Conservation (phyloP, 2,329 filamentous ascomycete genomes). For the Cladorrhinum sp. region DNA sequence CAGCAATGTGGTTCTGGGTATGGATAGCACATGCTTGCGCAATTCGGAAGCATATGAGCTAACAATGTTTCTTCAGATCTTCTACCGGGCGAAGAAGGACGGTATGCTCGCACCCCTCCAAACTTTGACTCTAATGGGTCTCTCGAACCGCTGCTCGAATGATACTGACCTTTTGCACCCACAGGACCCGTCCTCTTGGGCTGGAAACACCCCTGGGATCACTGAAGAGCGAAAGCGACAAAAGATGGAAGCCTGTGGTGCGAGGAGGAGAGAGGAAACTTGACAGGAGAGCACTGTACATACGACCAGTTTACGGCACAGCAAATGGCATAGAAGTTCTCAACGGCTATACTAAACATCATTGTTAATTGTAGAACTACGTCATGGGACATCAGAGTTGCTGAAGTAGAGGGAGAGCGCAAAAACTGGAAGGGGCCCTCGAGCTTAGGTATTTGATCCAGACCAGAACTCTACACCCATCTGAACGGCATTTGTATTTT, state of each 20-base stretch:
- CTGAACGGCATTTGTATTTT: too few species aligned
- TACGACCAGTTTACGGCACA: not conserved
- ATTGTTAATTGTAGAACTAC: not conserved
- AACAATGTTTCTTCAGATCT: conserved; percentile 53
- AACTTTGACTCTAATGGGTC: not conserved
- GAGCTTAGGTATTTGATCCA: too few species aligned
- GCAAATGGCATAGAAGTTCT: not conserved
- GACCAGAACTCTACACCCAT: too few species aligned
- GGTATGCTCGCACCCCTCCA: conserved; percentile 47
- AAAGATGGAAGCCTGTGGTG: not conserved
- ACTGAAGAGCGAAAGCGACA: conserved; percentile 50
- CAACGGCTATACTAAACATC: not conserved
- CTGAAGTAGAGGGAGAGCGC: too few species aligned
- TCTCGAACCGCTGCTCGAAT: not conserved
- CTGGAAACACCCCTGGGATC: conserved; percentile 96
- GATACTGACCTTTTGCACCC: conserved; percentile 12
- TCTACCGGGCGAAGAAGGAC: conserved; percentile 96
- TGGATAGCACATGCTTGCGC: conserved; percentile 27
- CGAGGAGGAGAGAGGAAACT: not conserved
- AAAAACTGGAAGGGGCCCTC: too few species aligned
- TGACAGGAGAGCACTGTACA: conserved; percentile 10
- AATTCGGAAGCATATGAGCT: conserved; percentile 1
- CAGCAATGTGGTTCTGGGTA: conserved; percentile 99
- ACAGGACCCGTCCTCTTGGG: conserved; percentile 74
- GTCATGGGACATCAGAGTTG: not conserved